phyloP scores from a whole-genome alignment of 129 eudicot genomes.

The Tanacetum coccineum region DNA sequence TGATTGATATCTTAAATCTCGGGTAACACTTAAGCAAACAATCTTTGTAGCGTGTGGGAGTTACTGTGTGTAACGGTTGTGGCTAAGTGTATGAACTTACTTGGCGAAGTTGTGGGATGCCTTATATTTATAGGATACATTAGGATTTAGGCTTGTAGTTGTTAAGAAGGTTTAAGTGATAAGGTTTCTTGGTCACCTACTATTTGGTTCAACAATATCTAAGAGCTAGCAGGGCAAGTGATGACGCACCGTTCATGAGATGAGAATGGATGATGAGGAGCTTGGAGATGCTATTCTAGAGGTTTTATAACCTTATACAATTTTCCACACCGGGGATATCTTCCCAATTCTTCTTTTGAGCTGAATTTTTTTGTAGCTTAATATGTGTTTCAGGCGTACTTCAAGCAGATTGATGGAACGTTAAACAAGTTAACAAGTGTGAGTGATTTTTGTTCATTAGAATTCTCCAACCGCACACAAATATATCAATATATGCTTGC shows the following conservation, averaged over 20 bases:
- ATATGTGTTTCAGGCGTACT: conserved; percentile 68
- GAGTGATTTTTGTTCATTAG: conserved; percentile 9
- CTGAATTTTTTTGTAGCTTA: not conserved
- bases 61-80: no score
- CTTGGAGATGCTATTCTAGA: conserved; percentile 92
- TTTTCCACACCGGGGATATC: not conserved
- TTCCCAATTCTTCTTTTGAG: not conserved
- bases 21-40: no score
- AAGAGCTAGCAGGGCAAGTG: conserved; percentile 81
- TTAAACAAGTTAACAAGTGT: conserved; percentile 64
- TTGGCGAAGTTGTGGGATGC: no score
- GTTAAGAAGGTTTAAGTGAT: no score
- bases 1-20: no score
- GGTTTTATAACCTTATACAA: conserved; percentile 34
- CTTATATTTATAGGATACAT: no score
- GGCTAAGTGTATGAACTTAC: no score
- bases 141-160: no score
- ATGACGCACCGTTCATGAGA: conserved; percentile 71
- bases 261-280: conserved; percentile 87
- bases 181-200: conserved; percentile 73
- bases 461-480: not conserved
- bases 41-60: no score
- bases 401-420: conserved; percentile 89
- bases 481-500: not conserved
- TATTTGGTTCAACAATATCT: conserved; percentile 72